Conservation (phyloP, 2,329 filamentous ascomycete species). For the Claviceps monticola region DNA sequence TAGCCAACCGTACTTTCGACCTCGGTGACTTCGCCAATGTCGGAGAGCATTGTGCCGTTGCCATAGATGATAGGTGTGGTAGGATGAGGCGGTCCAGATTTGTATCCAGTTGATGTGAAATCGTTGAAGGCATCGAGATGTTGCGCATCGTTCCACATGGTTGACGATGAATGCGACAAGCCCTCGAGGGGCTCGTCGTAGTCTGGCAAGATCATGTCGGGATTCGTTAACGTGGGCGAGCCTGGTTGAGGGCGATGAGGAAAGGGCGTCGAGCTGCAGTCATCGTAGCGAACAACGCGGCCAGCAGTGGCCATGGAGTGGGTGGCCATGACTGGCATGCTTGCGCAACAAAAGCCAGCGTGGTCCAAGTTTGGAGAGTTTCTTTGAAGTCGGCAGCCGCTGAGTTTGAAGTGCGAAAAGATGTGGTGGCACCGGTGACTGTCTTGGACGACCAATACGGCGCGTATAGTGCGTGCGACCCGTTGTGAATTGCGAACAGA, state of each 20-base stretch:
- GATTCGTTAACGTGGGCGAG: slow-evolving; percentile 81
- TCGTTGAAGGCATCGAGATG: slow-evolving; percentile 26
- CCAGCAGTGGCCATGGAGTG: slow-evolving; percentile 13
- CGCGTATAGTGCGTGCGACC: not conserved
- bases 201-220: slow-evolving; percentile 85
- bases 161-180: slow-evolving; percentile 36
- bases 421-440: not conserved
- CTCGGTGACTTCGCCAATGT: slow-evolving; percentile 46
- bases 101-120: slow-evolving; percentile 24
- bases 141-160: slow-evolving; percentile 37
- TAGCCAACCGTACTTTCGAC: slow-evolving; percentile 35
- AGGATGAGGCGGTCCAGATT: slow-evolving; percentile 32
- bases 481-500: not conserved
- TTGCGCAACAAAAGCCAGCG: not conserved
- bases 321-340: slow-evolving; percentile 17
- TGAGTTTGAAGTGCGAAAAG: not conserved
- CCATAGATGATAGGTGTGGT: slow-evolving; percentile 55
- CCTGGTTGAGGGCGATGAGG: slow-evolving; percentile 41
- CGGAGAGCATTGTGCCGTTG: slow-evolving; percentile 55
- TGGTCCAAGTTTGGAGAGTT: not conserved
- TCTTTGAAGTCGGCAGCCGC: not conserved
- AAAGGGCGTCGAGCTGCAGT: slow-evolving; percentile 12
- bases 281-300: slow-evolving; percentile 17
- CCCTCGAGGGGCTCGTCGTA: slow-evolving; percentile 44
- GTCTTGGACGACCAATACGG: not conserved